Base-by-base conservation (phyloP, 331 rosid species). In the Spiraea crenata region DNA sequence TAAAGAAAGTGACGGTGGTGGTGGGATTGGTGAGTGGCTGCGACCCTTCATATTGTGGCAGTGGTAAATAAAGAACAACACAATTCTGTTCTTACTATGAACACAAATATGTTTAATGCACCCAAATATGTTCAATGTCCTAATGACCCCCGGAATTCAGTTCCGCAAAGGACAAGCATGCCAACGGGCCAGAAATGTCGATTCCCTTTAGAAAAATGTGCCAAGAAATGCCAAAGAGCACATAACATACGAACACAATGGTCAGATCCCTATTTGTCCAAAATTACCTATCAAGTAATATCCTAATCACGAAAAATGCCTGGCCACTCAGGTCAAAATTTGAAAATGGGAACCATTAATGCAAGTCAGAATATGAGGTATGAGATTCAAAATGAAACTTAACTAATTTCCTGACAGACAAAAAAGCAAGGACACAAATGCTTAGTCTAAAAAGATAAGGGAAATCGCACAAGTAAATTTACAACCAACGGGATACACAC, bases 231-330 rank as follows among this genome's bases (percentile, higher is more conserved):
- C 3, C 25, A 38, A 31, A 64, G 55, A 46, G 69, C 10, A 25
- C 38, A 41, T 37, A 56, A 16, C 47, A 41, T 2, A 51, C 3
- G 64, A 63, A 51, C 64, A 73, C 16, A 62, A 15, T 25, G 46
- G 68, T 7, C 20, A 20, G 35, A 52, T 42, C 16, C 17, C 25
- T 17, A 51, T 14, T n/a, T 63, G 47, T 6, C 65, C 50, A 6
- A 62, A 65, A 74, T 20, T 19, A 54, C 37, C 44, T 1, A 63
- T 6, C n/a, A 73, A 54, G 47, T 7, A 31, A 6, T 40, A 2
- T 52, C 70, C 52, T 40, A 52, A 73, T 56, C 57, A 34, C 3
- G 52, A 38, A 47, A 31, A 60, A 35, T 9, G 52, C 46, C 62
- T 47, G 5, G 6, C 48, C 48, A 41, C 46, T 47, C 13, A 11